A percentile compares a stretch with the other conserved stretches of the same genome.
These are phyloP conservation scores for Emmonsiellopsis sp. DNA, from an alignment of 2,329 filamentous ascomycete genomes.

Conservation along the genomic window DNA sequence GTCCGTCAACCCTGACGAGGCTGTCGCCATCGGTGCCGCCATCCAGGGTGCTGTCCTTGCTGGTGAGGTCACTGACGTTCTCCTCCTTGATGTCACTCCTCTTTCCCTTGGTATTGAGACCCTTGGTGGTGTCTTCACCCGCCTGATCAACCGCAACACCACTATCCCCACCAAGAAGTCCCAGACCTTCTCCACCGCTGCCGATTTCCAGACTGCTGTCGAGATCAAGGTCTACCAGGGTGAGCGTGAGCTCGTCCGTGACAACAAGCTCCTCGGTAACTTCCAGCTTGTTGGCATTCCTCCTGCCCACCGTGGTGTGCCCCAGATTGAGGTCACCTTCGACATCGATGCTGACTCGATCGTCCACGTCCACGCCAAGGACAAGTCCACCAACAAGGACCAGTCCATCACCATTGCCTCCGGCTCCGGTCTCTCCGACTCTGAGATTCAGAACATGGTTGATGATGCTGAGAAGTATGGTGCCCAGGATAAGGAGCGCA, in stretches of 20 bases:
- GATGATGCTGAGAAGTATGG: constrained; percentile 95
- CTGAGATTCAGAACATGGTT: constrained; percentile 96
- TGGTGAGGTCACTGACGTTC: constrained; percentile 91
- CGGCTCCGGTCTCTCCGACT: constrained; percentile 89
- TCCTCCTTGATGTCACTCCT: constrained; percentile 91
- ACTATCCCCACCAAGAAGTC: constrained; percentile 99
- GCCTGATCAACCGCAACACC: constrained; percentile 97
- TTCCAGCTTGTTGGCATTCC: constrained; percentile 98
- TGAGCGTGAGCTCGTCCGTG: constrained; percentile 96
- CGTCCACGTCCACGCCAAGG: constrained; percentile 95
- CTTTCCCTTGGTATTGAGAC: constrained; percentile 98
- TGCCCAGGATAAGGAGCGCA: constrained; percentile 92
- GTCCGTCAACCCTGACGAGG: constrained; percentile 97
- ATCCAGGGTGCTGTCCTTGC: constrained; percentile 95
- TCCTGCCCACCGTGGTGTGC: constrained; percentile 89
- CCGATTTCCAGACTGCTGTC: constrained; percentile 96
- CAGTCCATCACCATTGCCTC: constrained; percentile 99
- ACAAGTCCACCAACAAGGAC: constrained; percentile 99
- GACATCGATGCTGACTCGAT: constrained; percentile 98
- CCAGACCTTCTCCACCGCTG: constrained; percentile 93
- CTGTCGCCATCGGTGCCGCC: constrained; percentile 92
- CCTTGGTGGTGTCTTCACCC: constrained; percentile 93
- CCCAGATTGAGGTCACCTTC: constrained; percentile 95
- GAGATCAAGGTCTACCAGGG: constrained; percentile 99
- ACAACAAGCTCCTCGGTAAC: constrained; percentile 98